A percentile compares a stretch with the other conserved stretches of the same genome.
phyloP scores from a whole-genome alignment of 768 basidiomycete species.

The Leccinellum luteum region DNA sequence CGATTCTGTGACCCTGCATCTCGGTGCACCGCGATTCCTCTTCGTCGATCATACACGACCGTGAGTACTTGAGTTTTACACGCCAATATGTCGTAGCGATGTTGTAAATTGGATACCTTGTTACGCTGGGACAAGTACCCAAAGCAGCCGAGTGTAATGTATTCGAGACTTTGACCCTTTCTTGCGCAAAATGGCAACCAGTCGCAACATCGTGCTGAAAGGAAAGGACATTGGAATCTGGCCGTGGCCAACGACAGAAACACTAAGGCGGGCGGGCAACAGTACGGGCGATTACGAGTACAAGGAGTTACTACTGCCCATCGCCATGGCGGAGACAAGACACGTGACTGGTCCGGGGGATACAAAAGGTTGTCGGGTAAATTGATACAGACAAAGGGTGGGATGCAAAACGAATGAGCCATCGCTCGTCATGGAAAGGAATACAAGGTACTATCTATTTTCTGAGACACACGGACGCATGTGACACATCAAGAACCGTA shows the following conservation, averaged over 20 bases:
- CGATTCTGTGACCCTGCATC: background rate
- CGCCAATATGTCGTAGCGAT: background rate
- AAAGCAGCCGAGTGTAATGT: background rate
- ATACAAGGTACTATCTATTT: background rate
- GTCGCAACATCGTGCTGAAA: background rate
- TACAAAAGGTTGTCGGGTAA: background rate
- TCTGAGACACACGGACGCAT: background rate
- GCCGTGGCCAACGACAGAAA: too few species aligned
- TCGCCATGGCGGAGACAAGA: too few species aligned
- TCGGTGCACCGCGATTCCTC: background rate
- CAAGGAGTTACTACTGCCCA: too few species aligned
- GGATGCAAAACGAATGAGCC: slow-evolving; percentile 8
- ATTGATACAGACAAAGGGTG: background rate
- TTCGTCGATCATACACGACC: background rate
- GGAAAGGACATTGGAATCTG: background rate
- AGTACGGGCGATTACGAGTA: too few species aligned
- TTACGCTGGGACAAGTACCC: background rate
- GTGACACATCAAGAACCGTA: slow-evolving; percentile 2
- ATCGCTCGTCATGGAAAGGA: background rate
- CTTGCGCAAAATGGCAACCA: background rate
- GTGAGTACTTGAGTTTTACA: background rate
- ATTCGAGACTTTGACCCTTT: background rate
- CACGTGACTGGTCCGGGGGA: too few species aligned
- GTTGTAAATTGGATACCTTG: background rate
- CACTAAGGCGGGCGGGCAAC: too few species aligned